These are phyloP conservation scores for Bipolaris gigantea DNA, from an alignment of 2,329 filamentous ascomycete species.

Conservation along the genomic window DNA sequence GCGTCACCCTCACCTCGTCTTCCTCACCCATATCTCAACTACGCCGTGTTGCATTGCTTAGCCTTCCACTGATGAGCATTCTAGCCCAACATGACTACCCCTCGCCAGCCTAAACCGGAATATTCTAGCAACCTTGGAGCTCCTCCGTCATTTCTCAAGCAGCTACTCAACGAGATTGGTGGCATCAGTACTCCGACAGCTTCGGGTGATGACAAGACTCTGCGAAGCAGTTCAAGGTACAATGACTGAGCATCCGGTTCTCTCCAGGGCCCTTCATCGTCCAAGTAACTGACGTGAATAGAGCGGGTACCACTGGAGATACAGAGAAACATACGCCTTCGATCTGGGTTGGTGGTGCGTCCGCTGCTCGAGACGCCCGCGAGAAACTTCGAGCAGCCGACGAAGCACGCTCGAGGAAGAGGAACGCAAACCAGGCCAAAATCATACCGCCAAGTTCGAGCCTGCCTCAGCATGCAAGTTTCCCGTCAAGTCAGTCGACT, in stretches of 20 bases:
- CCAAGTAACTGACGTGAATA: not conserved
- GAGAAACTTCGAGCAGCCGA: slow-evolving; percentile 29
- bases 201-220: not conserved
- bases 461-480: no score
- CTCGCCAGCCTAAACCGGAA: slow-evolving; percentile 11
- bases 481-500: not conserved
- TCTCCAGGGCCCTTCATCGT: no score
- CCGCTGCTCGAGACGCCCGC: slow-evolving; percentile 27
- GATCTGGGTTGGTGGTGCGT: slow-evolving; percentile 26
- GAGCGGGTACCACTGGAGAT: not conserved
- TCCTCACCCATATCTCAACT: not conserved
- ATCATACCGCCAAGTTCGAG: no score
- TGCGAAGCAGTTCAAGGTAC: not conserved
- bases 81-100: slow-evolving; percentile 31
- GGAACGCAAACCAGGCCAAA: not conserved
- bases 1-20: slow-evolving; percentile 6
- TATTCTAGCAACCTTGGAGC: slow-evolving; percentile 13
- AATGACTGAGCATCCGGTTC: not conserved
- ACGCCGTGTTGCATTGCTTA: slow-evolving; percentile 26
- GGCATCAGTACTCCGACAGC: slow-evolving; percentile 2
- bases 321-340: slow-evolving; percentile 3
- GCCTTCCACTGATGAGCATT: slow-evolving; percentile 18
- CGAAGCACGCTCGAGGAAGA: slow-evolving; percentile 23
- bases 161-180: slow-evolving; percentile 35
- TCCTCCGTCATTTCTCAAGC: slow-evolving; percentile 25